Base-by-base conservation (phyloP, 1,139 yeast species). In the Nematodospora anomalae region DNA sequence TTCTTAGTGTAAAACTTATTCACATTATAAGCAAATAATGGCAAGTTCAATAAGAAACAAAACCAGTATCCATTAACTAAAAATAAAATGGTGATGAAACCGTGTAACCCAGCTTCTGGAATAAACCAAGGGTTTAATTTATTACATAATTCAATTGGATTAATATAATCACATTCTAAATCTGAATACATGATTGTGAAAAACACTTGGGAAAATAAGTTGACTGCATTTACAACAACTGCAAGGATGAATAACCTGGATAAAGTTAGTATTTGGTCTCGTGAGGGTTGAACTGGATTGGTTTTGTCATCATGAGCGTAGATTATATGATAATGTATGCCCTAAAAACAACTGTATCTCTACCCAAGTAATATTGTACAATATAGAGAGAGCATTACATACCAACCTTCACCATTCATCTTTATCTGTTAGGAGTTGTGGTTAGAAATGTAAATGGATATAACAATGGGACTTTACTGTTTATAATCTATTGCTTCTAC, bases 121-220 rank as follows among this genome's bases (percentile, higher is more conserved):
- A 87, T 71, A 52, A 92, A 83, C 69, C 87, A 83, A 52, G 83
- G 83, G 71, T 92, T 92, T 55, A 92, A 79, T 57, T 86, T 85
- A 69, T 88, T 88, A 71, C 98, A 92, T 52, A 92, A 75, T 63
- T 94, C 98, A 59, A 92, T 89, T 35, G 97, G 97, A 62, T 92
- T 92, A 70, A 90, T 88, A 68, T 89, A 90, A 60, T 90, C 97
- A 53, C 92, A 85, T 65, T 89, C 97, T 61, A 89, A 74, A 64
- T 90, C 97, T 47, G 95, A 85, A 70, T 83, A 89, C 82, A 87
- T 80, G 61, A 89, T 87, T 30, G 96, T 87, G 74, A 89, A 88
- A 64, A 84, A 90, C 38, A 89, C 96, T 67, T 89, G 96, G 22
- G 86, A 72, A 58, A 90, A 89, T 67, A 90, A 74, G 74, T 86